Base-by-base conservation (phyloP, 75 land plant species). In the Pinus tabuliformis region DNA sequence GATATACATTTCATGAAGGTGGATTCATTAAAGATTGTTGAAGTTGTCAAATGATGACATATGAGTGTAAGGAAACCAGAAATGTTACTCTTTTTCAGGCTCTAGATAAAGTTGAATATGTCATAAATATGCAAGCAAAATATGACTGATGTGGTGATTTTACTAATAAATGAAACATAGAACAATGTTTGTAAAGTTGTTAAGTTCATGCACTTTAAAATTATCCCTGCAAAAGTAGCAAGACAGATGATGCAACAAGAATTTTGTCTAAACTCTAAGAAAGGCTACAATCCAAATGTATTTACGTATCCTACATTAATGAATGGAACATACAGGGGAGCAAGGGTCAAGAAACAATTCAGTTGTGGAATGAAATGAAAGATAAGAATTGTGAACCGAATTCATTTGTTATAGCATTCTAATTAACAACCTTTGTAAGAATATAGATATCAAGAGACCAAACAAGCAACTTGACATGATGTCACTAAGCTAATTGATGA, bases 141-240 rank as follows among this genome's bases (percentile, higher is more conserved):
- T 42, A 78, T 84, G 72, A 70, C 84, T 52, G 77, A 88, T 58
- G 93, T 86, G 60, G 95, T 91, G 4, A 59, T 83, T 21, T 76
- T 78, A 8, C 56, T 93, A 74, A 72, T 93, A 73, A 89, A 93
- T 81, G 91, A 91, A 70, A 93, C 90, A 88, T 83, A 80, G 66
- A 45, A 79, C 3, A 86, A 89, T 33, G 91, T 76, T 42, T 89
- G 94, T 56, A 84, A 80, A 81, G 81, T 63, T 3, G 81, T 87
- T 36, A 37, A 95, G 94, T 17, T 95, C 80, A 81, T 91, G 89
- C 22, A 86, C 87, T 12, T 58, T 93, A 56, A 83, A 90, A n/a
- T 78, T 90, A 93, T 8, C 83, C 86, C 73, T 90, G 86, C 49
- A 93, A 91, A 75, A 81, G 74, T 70, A 79, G 79, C 21, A 85